Percentiles rank a stretch among this genome's conserved stretches.
Conservation (phyloP, 2,329 filamentous ascomycete species). For the Calonectria hongkongensis region DNA sequence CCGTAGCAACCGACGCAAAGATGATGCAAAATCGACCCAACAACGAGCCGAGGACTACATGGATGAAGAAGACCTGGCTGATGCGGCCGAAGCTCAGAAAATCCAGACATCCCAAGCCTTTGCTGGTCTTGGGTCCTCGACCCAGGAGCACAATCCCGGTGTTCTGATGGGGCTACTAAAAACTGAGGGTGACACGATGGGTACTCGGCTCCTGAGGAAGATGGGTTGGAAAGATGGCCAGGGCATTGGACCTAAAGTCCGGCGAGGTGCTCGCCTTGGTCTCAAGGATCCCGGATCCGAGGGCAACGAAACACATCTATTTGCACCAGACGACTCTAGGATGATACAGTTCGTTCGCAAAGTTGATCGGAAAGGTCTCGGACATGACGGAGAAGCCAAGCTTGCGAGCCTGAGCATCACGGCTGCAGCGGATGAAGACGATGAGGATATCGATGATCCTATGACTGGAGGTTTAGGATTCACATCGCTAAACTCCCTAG, state of each 20-base stretch:
- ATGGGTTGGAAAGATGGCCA: slow-evolving; percentile 99
- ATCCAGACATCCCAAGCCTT: slow-evolving; percentile 85
- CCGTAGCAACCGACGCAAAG: slow-evolving; percentile 84
- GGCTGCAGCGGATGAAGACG: slow-evolving; percentile 57
- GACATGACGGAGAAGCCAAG: slow-evolving; percentile 76
- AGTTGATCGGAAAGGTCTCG: slow-evolving; percentile 81
- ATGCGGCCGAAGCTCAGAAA: slow-evolving; percentile 85
- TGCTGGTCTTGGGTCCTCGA: slow-evolving; percentile 82
- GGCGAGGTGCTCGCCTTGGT: slow-evolving; percentile 81
- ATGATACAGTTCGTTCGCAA: slow-evolving; percentile 82
- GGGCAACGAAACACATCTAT: slow-evolving; percentile 77
- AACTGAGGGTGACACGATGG: slow-evolving; percentile 87
- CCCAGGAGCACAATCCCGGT: slow-evolving; percentile 71
- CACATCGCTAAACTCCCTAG: slow-evolving; percentile 47
- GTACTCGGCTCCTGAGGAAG: slow-evolving; percentile 86
- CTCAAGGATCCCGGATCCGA: slow-evolving; percentile 62
- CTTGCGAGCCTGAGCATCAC: slow-evolving; percentile 62
- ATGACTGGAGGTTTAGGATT: slow-evolving; percentile 33
- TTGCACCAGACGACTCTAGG: slow-evolving; percentile 87
- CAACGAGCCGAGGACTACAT: slow-evolving; percentile 92
- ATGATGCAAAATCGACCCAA: slow-evolving; percentile 73
- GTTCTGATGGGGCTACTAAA: slow-evolving; percentile 83
- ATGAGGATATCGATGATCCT: slow-evolving; percentile 68
- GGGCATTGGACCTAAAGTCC: slow-evolving; percentile 91
- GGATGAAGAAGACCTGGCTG: slow-evolving; percentile 96